These are phyloP conservation scores for Colletotrichum sp. DNA, from an alignment of 2,329 filamentous ascomycete genomes.

Conservation along the genomic window DNA sequence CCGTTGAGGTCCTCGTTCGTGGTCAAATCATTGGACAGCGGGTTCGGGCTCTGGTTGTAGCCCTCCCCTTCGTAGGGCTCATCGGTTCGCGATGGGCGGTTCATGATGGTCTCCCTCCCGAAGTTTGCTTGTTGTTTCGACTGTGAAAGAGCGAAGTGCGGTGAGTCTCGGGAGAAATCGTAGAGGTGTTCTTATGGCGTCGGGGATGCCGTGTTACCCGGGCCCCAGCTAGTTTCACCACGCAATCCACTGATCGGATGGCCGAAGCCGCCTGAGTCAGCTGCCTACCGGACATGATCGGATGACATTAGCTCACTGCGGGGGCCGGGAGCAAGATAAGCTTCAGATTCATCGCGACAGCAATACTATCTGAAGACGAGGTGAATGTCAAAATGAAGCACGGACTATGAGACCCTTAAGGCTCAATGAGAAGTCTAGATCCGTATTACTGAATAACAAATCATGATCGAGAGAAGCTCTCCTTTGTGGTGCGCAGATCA, in stretches of 20 bases:
- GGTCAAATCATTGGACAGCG: slow-evolving; percentile 49
- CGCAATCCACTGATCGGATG: background rate
- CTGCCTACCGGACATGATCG: background rate
- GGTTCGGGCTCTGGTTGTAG: slow-evolving; percentile 53
- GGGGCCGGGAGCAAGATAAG: background rate
- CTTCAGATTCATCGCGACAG: background rate
- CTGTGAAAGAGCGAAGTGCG: background rate
- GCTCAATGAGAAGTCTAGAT: background rate
- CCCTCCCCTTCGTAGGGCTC: slow-evolving; percentile 27
- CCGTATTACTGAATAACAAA: background rate
- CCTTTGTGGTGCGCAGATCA: background rate
- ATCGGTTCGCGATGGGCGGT: slow-evolving; percentile 23
- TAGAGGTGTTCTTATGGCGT: background rate
- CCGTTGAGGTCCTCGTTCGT: slow-evolving; percentile 51
- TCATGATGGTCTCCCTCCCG: background rate
- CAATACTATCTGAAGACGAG: background rate
- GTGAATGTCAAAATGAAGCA: background rate
- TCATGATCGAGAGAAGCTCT: background rate
- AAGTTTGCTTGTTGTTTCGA: background rate
- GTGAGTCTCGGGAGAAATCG: background rate
- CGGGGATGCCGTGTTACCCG: background rate
- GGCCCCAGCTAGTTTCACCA: background rate
- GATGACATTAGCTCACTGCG: background rate
- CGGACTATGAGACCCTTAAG: background rate
- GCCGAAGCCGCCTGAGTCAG: background rate